phyloP scores from a whole-genome alignment of 2,329 filamentous ascomycete species.

The Fusarium nanum region DNA sequence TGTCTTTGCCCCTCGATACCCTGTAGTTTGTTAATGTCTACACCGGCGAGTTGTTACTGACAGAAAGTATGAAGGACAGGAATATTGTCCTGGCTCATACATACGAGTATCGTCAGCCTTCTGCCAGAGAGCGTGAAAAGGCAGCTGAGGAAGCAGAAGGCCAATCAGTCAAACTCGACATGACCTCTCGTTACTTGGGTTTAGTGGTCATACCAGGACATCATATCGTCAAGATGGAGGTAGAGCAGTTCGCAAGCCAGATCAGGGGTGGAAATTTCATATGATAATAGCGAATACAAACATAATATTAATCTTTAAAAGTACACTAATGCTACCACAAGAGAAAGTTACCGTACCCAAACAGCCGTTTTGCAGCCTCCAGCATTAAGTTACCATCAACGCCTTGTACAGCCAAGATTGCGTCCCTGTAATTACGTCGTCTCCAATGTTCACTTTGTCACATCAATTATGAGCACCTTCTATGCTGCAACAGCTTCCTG shows the following conservation, averaged over 20 bases:
- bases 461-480: conserved; percentile 28
- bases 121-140: conserved; percentile 59
- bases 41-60: neutral
- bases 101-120: conserved; percentile 88
- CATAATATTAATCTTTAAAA: conserved; percentile 46
- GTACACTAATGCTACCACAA: conserved; percentile 44
- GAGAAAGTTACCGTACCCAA: conserved; percentile 41
- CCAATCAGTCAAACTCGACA: conserved; percentile 69
- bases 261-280: conserved; percentile 45
- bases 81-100: conserved; percentile 89
- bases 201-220: conserved; percentile 89
- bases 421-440: conserved; percentile 36
- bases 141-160: conserved; percentile 51
- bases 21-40: neutral
- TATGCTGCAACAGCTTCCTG: conserved; percentile 64
- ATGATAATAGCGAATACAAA: conserved; percentile 20
- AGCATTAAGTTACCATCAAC: conserved; percentile 43
- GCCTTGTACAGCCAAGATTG: conserved; percentile 44
- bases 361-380: conserved; percentile 42
- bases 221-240: conserved; percentile 87
- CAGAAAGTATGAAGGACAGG: conserved; percentile 70
- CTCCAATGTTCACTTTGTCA: conserved; percentile 13
- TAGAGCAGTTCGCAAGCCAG: conserved; percentile 79
- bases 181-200: conserved; percentile 88
- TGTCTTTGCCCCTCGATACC: conserved; percentile 47